A percentile compares a stretch with the other conserved stretches of the same genome.
Evolutionary conservation across 2,329 filamentous ascomycete species (phyloP).

Genomic region (Fusarium buharicum): DNA sequence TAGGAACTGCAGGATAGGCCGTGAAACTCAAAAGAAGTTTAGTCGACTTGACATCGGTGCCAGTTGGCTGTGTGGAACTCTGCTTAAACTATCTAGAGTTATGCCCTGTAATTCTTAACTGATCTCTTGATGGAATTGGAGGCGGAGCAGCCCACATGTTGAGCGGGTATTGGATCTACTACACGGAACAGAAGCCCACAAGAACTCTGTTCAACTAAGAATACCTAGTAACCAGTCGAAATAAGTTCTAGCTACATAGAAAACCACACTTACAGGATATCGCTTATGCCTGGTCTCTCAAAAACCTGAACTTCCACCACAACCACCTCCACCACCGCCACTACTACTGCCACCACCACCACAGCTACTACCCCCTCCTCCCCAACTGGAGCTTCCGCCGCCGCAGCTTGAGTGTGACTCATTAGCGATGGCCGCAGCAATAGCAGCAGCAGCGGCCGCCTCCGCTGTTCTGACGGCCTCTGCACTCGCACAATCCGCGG

Average conservation of each 20-base stretch:
- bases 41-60: not conserved
- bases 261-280: not conserved
- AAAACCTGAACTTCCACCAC: not conserved
- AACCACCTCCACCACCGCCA: constrained; percentile 3
- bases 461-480: constrained; percentile 25
- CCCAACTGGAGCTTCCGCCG: constrained; percentile 8
- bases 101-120: not conserved
- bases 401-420: constrained; percentile 8
- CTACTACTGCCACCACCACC: constrained; percentile 20
- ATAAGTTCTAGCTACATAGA: not conserved
- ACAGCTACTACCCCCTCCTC: constrained; percentile 22
- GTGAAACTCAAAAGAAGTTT: not conserved
- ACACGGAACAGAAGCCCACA: not conserved
- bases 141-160: too few relatives aligned
- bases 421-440: constrained; percentile 2
- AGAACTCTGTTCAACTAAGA: not conserved
- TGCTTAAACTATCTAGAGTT: not conserved
- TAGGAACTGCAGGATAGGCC: not conserved
- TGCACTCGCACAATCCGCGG: constrained; percentile 28
- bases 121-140: too few relatives aligned
- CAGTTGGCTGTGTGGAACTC: not conserved
- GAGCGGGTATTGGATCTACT: too few relatives aligned
- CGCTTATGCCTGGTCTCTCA: not conserved
- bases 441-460: constrained; percentile 9
- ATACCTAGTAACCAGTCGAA: not conserved